Conservation (phyloP, 225 moss, liverwort and hornwort genomes). For the Marchantia paleacea region DNA sequence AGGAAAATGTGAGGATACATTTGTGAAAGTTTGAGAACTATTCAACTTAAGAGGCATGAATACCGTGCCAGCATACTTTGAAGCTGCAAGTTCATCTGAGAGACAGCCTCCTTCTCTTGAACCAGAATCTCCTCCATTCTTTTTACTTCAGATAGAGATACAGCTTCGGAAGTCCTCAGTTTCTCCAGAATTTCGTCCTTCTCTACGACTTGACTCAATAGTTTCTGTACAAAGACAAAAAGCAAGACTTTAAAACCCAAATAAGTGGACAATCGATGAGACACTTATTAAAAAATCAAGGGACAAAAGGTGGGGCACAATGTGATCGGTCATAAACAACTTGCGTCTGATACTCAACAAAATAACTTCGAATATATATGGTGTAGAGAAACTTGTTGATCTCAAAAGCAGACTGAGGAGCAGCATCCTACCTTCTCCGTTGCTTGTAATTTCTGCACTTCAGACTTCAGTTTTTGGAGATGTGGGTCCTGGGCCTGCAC, state of each 20-base stretch:
- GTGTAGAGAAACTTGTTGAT: not conserved
- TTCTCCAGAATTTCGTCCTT: conserved; percentile 42
- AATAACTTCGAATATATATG: not conserved
- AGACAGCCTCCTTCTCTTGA: conserved; percentile 47
- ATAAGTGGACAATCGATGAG: no score
- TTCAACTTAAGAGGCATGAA: conserved; percentile 17
- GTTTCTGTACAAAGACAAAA: conserved; percentile 30
- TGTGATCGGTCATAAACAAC: no score
- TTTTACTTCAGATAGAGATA: conserved; percentile 55
- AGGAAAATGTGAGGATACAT: not conserved
- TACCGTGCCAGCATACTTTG: conserved; percentile 58
- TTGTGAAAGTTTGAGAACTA: not conserved
- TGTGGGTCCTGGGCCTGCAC: conserved; percentile 20
- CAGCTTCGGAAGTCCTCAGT: conserved; percentile 47
- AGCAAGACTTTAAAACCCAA: not conserved
- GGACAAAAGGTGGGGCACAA: not conserved
- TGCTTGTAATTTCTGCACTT: conserved; percentile 27
- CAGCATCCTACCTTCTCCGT: conserved; percentile 35
- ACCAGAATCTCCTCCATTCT: conserved; percentile 50
- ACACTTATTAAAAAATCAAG: not conserved
- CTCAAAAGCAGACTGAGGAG: no score
- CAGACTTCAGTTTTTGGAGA: conserved; percentile 32
- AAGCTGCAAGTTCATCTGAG: conserved; percentile 47
- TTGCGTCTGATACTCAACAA: not conserved
- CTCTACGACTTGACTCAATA: conserved; percentile 31